A percentile compares a stretch with the other conserved stretches of the same genome.
Evolutionary conservation across 306 rosid species (phyloP).

Genomic region (Datisca glomerata): DNA sequence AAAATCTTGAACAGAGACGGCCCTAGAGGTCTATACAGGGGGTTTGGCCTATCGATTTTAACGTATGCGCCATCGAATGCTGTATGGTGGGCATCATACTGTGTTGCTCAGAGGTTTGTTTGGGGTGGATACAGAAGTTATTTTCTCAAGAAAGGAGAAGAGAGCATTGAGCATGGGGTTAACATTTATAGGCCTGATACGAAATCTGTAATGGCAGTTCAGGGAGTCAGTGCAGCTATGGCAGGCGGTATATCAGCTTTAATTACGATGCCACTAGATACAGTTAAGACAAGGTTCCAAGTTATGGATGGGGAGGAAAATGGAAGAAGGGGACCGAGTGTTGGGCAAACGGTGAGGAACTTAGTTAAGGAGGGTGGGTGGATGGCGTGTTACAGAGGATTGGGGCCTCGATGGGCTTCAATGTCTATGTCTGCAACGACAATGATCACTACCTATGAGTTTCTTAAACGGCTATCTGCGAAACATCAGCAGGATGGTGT

Average conservation of each 20-base stretch:
- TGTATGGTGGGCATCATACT: conserved; percentile 90
- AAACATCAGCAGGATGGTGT: too few relatives aligned
- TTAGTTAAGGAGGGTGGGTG: conserved; percentile 89
- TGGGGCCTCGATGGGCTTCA: conserved; percentile 88
- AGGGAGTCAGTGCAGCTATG: conserved; percentile 89
- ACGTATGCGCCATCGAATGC: conserved; percentile 87
- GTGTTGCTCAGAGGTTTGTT: conserved; percentile 57
- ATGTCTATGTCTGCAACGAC: conserved; percentile 91
- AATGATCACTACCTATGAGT: conserved; percentile 92
- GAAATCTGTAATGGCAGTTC: conserved; percentile 66
- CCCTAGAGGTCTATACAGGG: conserved; percentile 61
- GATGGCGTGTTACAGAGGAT: conserved; percentile 80
- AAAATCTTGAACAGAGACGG: conserved; percentile 62
- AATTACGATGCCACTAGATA: conserved; percentile 82
- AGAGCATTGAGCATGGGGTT: conserved; percentile 18
- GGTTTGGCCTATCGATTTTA: conserved; percentile 78
- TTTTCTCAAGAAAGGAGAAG: conserved; percentile 30
- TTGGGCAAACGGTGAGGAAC: conserved; percentile 59
- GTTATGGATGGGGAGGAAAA: conserved; percentile 78
- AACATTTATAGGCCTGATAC: conserved; percentile 38
- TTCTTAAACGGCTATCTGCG: conserved; percentile 69
- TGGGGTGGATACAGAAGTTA: conserved; percentile 69
- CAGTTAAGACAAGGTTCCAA: conserved; percentile 78
- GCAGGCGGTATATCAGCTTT: conserved; percentile 79
- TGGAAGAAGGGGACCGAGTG: conserved; percentile 60